Evolutionary conservation across 1,284 basidiomycete species (phyloP).

Genomic region (Psilocybe mexicana): DNA sequence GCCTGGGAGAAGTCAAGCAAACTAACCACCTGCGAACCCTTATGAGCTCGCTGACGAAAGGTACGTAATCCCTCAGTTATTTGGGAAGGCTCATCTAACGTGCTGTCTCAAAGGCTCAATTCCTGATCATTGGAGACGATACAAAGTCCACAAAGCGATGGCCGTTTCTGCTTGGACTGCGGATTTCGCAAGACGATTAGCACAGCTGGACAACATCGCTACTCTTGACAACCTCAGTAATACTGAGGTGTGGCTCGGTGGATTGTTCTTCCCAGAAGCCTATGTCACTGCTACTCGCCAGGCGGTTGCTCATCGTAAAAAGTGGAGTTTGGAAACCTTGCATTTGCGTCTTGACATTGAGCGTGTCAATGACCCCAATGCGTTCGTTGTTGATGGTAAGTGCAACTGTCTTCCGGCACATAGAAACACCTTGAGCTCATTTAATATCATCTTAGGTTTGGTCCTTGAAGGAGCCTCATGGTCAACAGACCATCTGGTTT

Average conservation of each 20-base stretch:
- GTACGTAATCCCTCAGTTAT: constrained; percentile 37
- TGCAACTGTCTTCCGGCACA: constrained; percentile 7
- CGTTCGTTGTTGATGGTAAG: constrained; percentile 86
- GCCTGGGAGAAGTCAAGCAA: constrained; percentile 86
- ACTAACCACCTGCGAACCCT: constrained; percentile 90
- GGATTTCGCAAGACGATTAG: constrained; percentile 78
- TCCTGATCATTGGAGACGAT: constrained; percentile 84
- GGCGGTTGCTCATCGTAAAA: constrained; percentile 86
- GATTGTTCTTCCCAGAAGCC: constrained; percentile 93
- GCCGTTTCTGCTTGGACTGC: constrained; percentile 83
- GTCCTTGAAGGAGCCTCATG: constrained; percentile 85
- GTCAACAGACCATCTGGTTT: constrained; percentile 61
- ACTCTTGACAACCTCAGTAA: constrained; percentile 64
- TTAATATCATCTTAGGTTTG: constrained; percentile 56
- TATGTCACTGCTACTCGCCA: constrained; percentile 94
- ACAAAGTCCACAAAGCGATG: constrained; percentile 83
- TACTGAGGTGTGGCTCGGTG: constrained; percentile 87
- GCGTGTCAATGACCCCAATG: constrained; percentile 68
- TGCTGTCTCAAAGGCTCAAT: constrained; percentile 64
- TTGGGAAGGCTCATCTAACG: constrained; percentile 5
- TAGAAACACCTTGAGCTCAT: constrained; percentile 1
- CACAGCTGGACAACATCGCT: constrained; percentile 80
- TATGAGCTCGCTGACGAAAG: constrained; percentile 88
- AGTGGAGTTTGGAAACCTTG: constrained; percentile 91
- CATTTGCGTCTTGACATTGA: constrained; percentile 80